Evolutionary conservation across 805 yeast genomes (phyloP), one percentile per base, ranked within the genome.

Genomic region (Myxozyma mucilagina): DNA sequence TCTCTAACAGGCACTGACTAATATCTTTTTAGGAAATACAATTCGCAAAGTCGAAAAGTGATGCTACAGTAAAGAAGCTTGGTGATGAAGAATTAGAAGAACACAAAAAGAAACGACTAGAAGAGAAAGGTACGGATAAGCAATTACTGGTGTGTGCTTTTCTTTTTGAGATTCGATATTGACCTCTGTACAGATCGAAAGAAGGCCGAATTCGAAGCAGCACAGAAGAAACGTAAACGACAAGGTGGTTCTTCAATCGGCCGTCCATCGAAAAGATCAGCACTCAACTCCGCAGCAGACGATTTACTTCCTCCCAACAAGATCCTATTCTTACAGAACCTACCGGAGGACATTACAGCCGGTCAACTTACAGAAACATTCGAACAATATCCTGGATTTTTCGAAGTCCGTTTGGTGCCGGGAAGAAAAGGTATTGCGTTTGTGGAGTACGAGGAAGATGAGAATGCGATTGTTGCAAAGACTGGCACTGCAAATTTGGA

Each of bases 361-460:
- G 78, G 75, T 0, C 76, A 75, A 3, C 73, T 91, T 7, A 71
- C 71, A 3, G 74, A 67, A 0, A 64, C 78, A 0, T 91, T 90
- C 70, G 77, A 75, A 2, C 69, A 71, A 3, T 81, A 70, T 63
- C 74, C 78, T 0, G 97, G 96, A 0, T 87, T 87, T 64, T 74
- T 82, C 11, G 89, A 86, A 65, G 76, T 86, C 1, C 82, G 96
- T 56, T 74, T 84, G 41, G 90, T 93, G 32, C 78, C 81, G 1
- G 82, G 85, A 5, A 80, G 90, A 47, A 82, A 82, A 42, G 71
- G 71, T 8, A 81, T 93, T 49, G 96, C 94, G 10, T 87, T 93
- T 73, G 80, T 93, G 2, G 97, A 93, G 68, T 93, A 86, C 71
- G 84, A 81, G 29, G 75, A 77, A 4, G 87, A 84, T 24, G 69